Evolutionary conservation across 257 asterid genomes (phyloP).

Genomic region (Dorcoceras hygrometricum): DNA sequence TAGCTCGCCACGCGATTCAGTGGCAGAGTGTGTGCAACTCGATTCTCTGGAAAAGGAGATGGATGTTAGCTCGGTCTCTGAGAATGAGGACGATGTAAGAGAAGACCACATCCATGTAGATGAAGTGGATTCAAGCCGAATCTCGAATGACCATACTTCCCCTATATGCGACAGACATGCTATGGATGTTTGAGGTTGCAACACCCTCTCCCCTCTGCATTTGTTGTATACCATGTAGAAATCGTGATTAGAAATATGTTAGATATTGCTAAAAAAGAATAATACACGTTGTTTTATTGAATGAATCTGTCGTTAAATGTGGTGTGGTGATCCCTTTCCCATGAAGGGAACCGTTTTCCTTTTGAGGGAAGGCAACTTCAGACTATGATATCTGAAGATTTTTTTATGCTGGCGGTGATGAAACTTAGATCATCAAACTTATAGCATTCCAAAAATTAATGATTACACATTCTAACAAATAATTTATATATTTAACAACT

Average conservation of each 20-base stretch:
- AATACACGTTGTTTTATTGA: no score
- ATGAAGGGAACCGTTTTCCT: no score
- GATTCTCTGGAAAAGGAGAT: constrained; percentile 54
- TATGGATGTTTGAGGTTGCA: constrained; percentile 26
- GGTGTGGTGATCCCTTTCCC: no score
- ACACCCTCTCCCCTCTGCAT: neutral
- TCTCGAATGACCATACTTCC: neutral
- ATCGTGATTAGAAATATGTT: neutral
- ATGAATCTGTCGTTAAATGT: no score
- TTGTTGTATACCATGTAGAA: neutral
- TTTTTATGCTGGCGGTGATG: no score
- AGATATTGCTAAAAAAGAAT: no score
- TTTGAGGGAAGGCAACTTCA: no score
- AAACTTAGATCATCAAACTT: no score
- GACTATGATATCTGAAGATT: no score
- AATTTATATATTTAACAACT: no score
- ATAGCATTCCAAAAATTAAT: no score
- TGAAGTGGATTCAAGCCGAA: constrained; percentile 11
- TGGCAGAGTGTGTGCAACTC: constrained; percentile 67
- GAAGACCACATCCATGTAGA: constrained; percentile 26
- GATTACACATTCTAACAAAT: no score
- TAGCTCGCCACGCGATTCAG: constrained; percentile 36
- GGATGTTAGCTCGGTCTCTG: constrained; percentile 62
- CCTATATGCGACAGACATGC: constrained; percentile 33
- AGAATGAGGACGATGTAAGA: constrained; percentile 39